These are phyloP conservation scores for Euphorbia lathyris DNA, from an alignment of 345 rosid species.

Conservation along the genomic window DNA sequence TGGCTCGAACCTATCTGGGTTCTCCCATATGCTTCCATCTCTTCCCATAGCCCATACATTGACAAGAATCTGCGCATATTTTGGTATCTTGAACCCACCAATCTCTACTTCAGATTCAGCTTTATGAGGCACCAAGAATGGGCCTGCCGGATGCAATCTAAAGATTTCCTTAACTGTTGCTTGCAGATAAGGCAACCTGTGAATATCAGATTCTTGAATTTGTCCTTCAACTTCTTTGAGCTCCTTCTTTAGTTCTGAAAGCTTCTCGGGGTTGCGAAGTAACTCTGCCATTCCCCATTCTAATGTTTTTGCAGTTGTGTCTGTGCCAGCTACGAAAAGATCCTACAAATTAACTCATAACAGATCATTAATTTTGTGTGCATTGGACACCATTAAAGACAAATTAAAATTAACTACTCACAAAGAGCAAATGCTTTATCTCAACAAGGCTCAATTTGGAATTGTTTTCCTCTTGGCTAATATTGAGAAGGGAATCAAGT, in stretches of 20 bases:
- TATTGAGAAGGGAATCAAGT: conserved; percentile 34
- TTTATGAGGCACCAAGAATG: not conserved
- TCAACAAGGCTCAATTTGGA: conserved; percentile 10
- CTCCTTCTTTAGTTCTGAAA: not conserved
- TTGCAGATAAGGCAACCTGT: not conserved
- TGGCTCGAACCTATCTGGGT: not conserved
- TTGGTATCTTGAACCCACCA: not conserved
- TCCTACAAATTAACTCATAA: conserved; percentile 27
- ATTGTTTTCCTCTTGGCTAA: conserved; percentile 14
- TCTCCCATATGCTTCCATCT: conserved; percentile 8
- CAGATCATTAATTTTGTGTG: not conserved
- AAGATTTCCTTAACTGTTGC: conserved; percentile 5
- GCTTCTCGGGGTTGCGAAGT: not conserved
- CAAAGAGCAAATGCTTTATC: conserved; percentile 29
- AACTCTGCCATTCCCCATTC: not conserved
- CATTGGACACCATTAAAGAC: not conserved
- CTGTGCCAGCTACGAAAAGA: conserved; percentile 37
- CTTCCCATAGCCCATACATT: conserved; percentile 5
- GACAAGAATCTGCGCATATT: conserved; percentile 4
- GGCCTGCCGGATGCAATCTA: not conserved
- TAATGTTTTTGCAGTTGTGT: not conserved
- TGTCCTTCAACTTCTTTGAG: not conserved
- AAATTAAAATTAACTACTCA: conserved; percentile 15
- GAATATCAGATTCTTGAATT: conserved; percentile 21
- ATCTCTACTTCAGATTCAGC: not conserved